Percentiles rank a stretch among this genome's conserved stretches.
These are phyloP conservation scores for Colletotrichum spinosum DNA, from an alignment of 2,329 filamentous ascomycete species.

Conservation along the genomic window DNA sequence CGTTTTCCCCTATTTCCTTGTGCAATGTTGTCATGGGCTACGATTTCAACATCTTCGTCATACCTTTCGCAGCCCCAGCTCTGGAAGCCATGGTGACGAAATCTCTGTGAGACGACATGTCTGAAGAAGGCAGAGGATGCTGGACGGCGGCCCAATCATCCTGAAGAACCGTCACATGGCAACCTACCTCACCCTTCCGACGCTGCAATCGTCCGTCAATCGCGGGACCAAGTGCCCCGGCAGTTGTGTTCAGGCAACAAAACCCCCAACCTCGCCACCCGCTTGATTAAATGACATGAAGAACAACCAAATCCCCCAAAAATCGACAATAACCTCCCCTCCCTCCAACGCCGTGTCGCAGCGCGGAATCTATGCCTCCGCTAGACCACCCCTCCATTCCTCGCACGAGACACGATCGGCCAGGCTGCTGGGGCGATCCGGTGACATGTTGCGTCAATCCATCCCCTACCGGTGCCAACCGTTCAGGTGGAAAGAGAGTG, in stretches of 20 bases:
- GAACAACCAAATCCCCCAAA: background rate
- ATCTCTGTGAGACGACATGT: background rate
- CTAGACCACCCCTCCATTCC: background rate
- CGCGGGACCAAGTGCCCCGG: constrained; percentile 15
- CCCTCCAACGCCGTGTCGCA: background rate
- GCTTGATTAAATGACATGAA: background rate
- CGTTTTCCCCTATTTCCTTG: background rate
- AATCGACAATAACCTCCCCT: constrained; percentile 23
- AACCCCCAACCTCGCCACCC: background rate
- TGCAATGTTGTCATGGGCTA: constrained; percentile 8
- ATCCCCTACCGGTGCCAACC: too few relatives aligned
- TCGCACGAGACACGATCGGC: background rate
- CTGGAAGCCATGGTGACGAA: background rate
- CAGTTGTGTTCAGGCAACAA: constrained; percentile 20
- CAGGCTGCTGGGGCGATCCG: background rate
- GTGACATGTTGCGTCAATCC: constrained; percentile 7
- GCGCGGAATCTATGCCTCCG: too few relatives aligned
- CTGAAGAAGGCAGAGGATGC: background rate
- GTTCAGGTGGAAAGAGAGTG: background rate
- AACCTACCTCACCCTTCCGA: background rate
- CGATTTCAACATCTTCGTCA: too few relatives aligned
- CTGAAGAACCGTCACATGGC: constrained; percentile 19
- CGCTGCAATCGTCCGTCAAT: constrained; percentile 27
- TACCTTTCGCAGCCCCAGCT: background rate
- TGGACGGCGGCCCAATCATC: background rate